Base-by-base conservation (phyloP, 2,329 filamentous ascomycete species). In the Epicoccum nigrum region DNA sequence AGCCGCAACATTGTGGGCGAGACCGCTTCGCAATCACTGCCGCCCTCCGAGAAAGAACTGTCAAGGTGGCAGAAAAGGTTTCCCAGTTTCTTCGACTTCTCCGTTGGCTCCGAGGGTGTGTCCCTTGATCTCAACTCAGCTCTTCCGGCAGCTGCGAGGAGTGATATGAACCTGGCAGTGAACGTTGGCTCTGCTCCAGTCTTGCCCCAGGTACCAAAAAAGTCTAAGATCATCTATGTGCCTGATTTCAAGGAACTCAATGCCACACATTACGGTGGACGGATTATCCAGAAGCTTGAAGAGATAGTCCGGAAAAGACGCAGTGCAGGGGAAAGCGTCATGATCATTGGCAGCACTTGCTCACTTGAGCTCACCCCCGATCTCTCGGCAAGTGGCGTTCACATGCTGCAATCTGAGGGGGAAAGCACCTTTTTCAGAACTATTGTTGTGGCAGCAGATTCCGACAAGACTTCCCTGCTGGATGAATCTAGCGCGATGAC, bases 211-310 rank as follows among this genome's bases (percentile, higher is more conserved):
- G 68, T 61, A 16, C 56, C 56, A 16, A 52, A 67, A 63, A 67
- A 79, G 40, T 80, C 79, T 19, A 80, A 92, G 7, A 86, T 97
- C 51, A 79, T 95, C 31, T 90, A 90, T 62, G 76, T 96, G 11
- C 84, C 89, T 67, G 90, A 97, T 69, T 89, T 91, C 64, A 85
- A 89, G 45, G 90, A 95, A 57, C 79, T 99, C 7, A 84, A 82
- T 62, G 82, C 83, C 65, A 86, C 88, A 1, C 71, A 82, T 5
- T 85, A 90, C 51, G 90, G 91, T 9, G 79, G 83, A 2, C 80
- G 83, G 17, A 82, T 97, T 25, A 75, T 97, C 7, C 77, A 80
- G 32, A 85, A 87, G 51, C 76, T 99, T 11, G 85, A 89, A 45
- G 81, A 83, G 39, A 79, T 88, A 6, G 84, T 96, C 20, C 87